Percentiles rank a stretch among this genome's conserved stretches.
Evolutionary conservation across 1,139 yeast genomes (phyloP).

Genomic region (Zygosaccharomyces sapae): DNA sequence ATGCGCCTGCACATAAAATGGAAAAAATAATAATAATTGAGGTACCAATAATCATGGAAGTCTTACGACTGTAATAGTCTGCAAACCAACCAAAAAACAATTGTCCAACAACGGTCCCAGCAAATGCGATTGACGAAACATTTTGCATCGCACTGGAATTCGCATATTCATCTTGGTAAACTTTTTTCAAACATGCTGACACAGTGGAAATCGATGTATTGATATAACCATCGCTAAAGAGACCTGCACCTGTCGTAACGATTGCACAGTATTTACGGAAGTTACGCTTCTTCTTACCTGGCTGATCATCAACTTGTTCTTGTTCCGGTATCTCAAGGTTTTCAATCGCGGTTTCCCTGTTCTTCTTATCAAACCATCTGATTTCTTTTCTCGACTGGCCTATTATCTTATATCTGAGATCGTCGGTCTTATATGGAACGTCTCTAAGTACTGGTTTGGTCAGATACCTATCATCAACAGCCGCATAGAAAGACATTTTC

Average conservation of each 20-base stretch:
- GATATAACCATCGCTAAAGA: constrained; percentile 87
- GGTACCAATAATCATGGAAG: constrained; percentile 77
- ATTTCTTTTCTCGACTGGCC: constrained; percentile 36
- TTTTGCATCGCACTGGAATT: constrained; percentile 67
- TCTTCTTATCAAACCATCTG: constrained; percentile 16
- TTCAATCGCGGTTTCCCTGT: not conserved
- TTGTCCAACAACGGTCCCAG: constrained; percentile 88
- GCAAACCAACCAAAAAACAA: constrained; percentile 72
- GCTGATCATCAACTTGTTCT: constrained; percentile 10
- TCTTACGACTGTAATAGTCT: constrained; percentile 72
- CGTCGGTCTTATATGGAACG: constrained; percentile 42
- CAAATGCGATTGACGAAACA: constrained; percentile 85
- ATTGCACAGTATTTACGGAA: constrained; percentile 58
- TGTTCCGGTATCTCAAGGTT: constrained; percentile 4
- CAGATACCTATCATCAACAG: constrained; percentile 21
- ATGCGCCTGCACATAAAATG: constrained; percentile 73
- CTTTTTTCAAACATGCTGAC: constrained; percentile 55
- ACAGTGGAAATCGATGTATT: constrained; percentile 80
- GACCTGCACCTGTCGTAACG: constrained; percentile 83
- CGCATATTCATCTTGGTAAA: constrained; percentile 62
- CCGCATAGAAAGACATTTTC: not conserved
- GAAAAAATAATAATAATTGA: constrained; percentile 68
- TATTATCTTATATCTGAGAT: constrained; percentile 43
- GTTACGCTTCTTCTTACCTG: constrained; percentile 16
- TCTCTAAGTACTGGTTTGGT: constrained; percentile 41